A percentile compares a stretch with the other conserved stretches of the same genome.
Evolutionary conservation across 2,329 filamentous ascomycete species (phyloP).

Genomic region (Camptophora hylomeconis): DNA sequence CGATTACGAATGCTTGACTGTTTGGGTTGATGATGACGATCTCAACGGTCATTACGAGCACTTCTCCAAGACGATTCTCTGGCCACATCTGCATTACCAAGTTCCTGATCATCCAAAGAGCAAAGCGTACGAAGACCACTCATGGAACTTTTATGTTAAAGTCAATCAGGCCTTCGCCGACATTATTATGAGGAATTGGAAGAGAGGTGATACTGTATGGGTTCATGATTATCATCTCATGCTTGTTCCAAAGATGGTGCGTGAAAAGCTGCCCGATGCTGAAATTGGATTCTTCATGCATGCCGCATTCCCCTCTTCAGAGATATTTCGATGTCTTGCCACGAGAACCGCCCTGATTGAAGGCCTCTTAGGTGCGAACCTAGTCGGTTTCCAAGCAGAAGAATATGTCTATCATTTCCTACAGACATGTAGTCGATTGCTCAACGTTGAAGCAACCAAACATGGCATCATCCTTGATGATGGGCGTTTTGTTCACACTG

Average conservation of each 20-base stretch:
- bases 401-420: slow-evolving; percentile 92
- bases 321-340: slow-evolving; percentile 85
- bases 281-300: slow-evolving; percentile 95
- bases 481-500: slow-evolving; percentile 72
- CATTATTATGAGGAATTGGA: slow-evolving; percentile 81
- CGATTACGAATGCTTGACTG: slow-evolving; percentile 69
- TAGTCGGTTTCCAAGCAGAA: slow-evolving; percentile 84
- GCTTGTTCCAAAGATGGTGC: slow-evolving; percentile 77
- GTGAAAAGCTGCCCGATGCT: slow-evolving; percentile 72
- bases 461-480: slow-evolving; percentile 85
- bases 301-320: slow-evolving; percentile 88
- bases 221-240: slow-evolving; percentile 91
- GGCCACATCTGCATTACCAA: slow-evolving; percentile 97
- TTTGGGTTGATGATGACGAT: slow-evolving; percentile 81
- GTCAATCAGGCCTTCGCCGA: slow-evolving; percentile 90
- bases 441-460: slow-evolving; percentile 78
- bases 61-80: slow-evolving; percentile 95
- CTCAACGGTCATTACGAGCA: slow-evolving; percentile 90
- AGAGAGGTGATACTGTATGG: slow-evolving; percentile 86
- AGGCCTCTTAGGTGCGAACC: slow-evolving; percentile 82
- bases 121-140: slow-evolving; percentile 95
- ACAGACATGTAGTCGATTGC: slow-evolving; percentile 83
- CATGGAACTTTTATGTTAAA: slow-evolving; percentile 86
- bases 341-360: slow-evolving; percentile 77
- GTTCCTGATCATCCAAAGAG: slow-evolving; percentile 96